These are phyloP conservation scores for Euptelea pleiosperma DNA, from an alignment of 164 flowering plant genomes.

Conservation along the genomic window DNA sequence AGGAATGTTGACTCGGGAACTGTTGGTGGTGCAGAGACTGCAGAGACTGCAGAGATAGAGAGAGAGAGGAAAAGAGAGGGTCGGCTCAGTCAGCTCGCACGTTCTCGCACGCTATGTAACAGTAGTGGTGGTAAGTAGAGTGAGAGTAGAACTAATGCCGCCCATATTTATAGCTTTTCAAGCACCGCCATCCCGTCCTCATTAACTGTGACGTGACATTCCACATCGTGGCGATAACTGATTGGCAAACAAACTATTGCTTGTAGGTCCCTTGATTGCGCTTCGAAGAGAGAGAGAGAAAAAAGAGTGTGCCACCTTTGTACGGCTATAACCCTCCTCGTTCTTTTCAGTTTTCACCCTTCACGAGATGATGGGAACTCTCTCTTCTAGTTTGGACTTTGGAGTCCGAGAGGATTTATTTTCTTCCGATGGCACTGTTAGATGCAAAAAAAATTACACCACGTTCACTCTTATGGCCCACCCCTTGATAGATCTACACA, in stretches of 20 bases:
- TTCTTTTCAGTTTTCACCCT: no score
- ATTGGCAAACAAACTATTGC: neutral
- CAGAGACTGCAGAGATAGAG: neutral
- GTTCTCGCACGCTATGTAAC: conserved; percentile 19
- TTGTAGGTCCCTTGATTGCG: conserved; percentile 1
- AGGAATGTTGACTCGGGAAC: conserved; percentile 5
- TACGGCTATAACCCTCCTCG: no score
- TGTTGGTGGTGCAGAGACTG: neutral
- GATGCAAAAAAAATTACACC: no score
- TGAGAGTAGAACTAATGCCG: neutral
- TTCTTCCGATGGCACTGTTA: no score
- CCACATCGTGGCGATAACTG: neutral
- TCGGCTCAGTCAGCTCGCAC: conserved; percentile 6
- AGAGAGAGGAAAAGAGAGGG: neutral
- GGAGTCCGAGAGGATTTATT: no score
- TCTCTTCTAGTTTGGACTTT: no score
- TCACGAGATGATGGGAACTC: no score
- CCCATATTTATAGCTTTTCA: conserved; percentile 3
- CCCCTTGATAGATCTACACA: no score
- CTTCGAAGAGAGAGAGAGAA: neutral
- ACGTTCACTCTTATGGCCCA: no score
- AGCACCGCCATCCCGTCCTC: conserved; percentile 1
- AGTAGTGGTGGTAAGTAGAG: conserved; percentile 1
- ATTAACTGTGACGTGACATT: neutral
- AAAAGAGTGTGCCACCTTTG: neutral